Base-by-base conservation (phyloP, 176 grass and related monocot genomes). In the Miscanthus lutarioriparius region DNA sequence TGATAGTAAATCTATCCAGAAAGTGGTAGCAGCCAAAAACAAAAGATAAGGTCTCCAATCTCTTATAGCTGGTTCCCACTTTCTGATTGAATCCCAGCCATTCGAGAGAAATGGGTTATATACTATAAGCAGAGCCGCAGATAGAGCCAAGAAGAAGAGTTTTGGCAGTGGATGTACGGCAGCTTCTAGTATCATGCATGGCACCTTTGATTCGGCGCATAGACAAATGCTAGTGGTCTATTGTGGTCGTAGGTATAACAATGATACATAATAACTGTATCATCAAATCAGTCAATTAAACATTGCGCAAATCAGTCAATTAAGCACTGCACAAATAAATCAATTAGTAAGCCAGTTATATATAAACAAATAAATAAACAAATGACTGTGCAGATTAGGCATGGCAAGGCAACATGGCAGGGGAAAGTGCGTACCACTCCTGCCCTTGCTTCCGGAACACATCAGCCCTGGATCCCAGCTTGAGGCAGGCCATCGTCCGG, bases 381-480 rank as follows among this genome's bases (percentile, higher is more conserved):
- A 48, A 16, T 4, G 36, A 67, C 23, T 58, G 25, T 10, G 37
- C 61, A 67, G 58, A 84, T 75, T 86, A 74, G 47, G 45, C 72
- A 39, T 40, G 87, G 38, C 39, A 58, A 72, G 76, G 86, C 62
- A 66, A 61, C 66, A 72, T 70, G 87, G 39, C 35, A 61, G 67
- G 68, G 53, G 79, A 26, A 80, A 77, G 80, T 72, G 64, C 84
- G 22, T 97, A 97, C 92, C 92, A 92, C 70, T 89, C 70, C 6
- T 92, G 84, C 27, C 92, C 92, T 92, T 91, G 83, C 71, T 86
- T 91, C 87, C 65, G 90, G 77, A 97, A 92, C 62, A 80, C 88
- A 91, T 92, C 88, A 61, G 86, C 53, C 61, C 87, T 94, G 38
- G 94, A 90, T 83, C 92, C 92, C 74, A 97, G 81, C 78, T 97